A percentile compares a stretch with the other conserved stretches of the same genome.
Conservation (phyloP, 164 flowering plant species). For the Vitis labrusca region DNA sequence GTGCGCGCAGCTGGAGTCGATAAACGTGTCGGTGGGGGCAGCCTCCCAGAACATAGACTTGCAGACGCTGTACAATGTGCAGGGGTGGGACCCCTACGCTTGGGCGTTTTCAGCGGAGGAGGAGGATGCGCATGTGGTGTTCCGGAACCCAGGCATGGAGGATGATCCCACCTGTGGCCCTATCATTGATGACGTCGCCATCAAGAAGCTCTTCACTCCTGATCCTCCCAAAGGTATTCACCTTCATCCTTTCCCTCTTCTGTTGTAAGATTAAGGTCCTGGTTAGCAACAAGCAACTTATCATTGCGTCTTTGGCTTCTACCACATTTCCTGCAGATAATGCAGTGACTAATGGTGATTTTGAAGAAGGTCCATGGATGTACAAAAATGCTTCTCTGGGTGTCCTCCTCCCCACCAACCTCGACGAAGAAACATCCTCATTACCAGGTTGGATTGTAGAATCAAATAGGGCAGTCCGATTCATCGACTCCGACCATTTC, state of each 20-base stretch:
- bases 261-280: no score
- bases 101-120: conserved; percentile 69
- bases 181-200: conserved; percentile 84
- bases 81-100: conserved; percentile 94
- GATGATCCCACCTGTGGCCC: conserved; percentile 99
- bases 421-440: conserved; percentile 78
- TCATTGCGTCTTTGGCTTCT: no score
- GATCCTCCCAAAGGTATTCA: conserved; percentile 65
- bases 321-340: conserved; percentile 47
- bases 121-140: conserved; percentile 42
- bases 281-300: no score
- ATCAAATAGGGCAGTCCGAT: conserved; percentile 88
- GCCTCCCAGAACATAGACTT: conserved; percentile 83
- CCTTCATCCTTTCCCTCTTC: no score
- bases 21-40: conserved; percentile 77
- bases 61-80: conserved; percentile 85
- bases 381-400: conserved; percentile 76
- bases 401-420: conserved; percentile 90
- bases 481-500: conserved; percentile 78
- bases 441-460: conserved; percentile 94
- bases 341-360: conserved; percentile 79
- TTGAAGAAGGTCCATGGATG: conserved; percentile 97
- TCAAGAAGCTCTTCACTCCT: conserved; percentile 88
- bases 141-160: conserved; percentile 88
- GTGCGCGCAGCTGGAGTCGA: conserved; percentile 91